Conservation (phyloP, 164 flowering plant genomes). For the Chloranthus sessilifolius region DNA sequence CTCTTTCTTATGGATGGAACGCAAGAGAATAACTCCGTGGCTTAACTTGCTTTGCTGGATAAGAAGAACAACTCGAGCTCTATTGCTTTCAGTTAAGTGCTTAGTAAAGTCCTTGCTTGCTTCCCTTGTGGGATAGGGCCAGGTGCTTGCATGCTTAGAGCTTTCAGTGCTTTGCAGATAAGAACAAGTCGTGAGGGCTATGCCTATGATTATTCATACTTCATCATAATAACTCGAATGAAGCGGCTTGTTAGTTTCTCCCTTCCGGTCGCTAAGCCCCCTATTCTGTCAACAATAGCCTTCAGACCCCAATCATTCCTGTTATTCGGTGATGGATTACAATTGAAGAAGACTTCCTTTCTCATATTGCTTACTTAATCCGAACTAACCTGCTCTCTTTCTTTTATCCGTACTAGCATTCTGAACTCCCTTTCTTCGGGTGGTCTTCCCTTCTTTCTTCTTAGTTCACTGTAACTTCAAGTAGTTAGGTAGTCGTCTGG, state of each 20-base stretch:
- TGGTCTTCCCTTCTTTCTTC: conserved; percentile 2
- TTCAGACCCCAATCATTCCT: neutral
- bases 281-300: neutral
- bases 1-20: too few relatives aligned
- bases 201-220: too few relatives aligned
- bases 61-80: too few relatives aligned
- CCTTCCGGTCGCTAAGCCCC: neutral
- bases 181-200: neutral
- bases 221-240: conserved; percentile 1
- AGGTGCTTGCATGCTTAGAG: conserved; percentile 2
- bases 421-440: neutral
- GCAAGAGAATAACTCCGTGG: too few relatives aligned
- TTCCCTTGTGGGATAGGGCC: too few relatives aligned
- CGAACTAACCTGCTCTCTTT: neutral
- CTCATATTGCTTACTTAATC: neutral
- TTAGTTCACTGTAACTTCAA: neutral
- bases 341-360: neutral
- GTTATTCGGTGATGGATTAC: conserved; percentile 1
- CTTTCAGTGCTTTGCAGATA: neutral
- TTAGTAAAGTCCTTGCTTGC: too few relatives aligned
- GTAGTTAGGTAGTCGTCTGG: conserved; percentile 1
- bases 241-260: neutral
- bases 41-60: too few relatives aligned
- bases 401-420: too few relatives aligned
- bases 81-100: too few relatives aligned